Percentiles rank a stretch among this genome's conserved stretches.
These are phyloP conservation scores for Paecilomyces dactylethromorphus DNA, from an alignment of 2,329 filamentous ascomycete species.

Conservation along the genomic window DNA sequence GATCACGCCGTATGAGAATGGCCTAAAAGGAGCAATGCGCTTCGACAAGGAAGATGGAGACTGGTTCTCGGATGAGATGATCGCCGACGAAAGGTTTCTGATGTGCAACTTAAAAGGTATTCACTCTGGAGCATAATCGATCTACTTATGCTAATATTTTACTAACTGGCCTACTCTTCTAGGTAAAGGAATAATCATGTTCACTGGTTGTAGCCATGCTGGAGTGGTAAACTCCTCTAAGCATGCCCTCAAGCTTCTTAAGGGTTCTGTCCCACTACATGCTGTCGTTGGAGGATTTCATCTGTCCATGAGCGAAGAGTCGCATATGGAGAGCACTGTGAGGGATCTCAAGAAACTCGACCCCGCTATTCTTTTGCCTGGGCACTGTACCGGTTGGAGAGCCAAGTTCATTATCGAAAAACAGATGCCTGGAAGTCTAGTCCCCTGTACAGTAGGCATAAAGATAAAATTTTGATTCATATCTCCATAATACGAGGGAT, in stretches of 20 bases:
- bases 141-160: not conserved
- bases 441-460: slow-evolving; percentile 46
- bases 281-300: slow-evolving; percentile 51
- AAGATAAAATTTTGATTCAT: slow-evolving; percentile 28
- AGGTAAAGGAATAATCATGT: slow-evolving; percentile 49
- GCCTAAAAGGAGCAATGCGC: slow-evolving; percentile 40
- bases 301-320: slow-evolving; percentile 41
- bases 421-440: slow-evolving; percentile 44
- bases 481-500: slow-evolving; percentile 3
- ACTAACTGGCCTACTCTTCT: not conserved
- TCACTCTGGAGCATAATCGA: not conserved
- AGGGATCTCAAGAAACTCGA: slow-evolving; percentile 42
- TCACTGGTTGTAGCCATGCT: slow-evolving; percentile 52
- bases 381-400: slow-evolving; percentile 52
- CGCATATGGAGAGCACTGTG: slow-evolving; percentile 41
- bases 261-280: slow-evolving; percentile 36
- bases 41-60: slow-evolving; percentile 32
- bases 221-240: slow-evolving; percentile 48
- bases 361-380: slow-evolving; percentile 46
- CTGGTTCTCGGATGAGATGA: slow-evolving; percentile 46
- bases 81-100: slow-evolving; percentile 49
- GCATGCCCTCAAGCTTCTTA: slow-evolving; percentile 38
- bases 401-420: slow-evolving; percentile 49
- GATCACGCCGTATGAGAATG: slow-evolving; percentile 43
- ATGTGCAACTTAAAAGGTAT: slow-evolving; percentile 48